phyloP scores from a whole-genome alignment of 2,329 filamentous ascomycete species.

The Fonsecaea pugnacius region DNA sequence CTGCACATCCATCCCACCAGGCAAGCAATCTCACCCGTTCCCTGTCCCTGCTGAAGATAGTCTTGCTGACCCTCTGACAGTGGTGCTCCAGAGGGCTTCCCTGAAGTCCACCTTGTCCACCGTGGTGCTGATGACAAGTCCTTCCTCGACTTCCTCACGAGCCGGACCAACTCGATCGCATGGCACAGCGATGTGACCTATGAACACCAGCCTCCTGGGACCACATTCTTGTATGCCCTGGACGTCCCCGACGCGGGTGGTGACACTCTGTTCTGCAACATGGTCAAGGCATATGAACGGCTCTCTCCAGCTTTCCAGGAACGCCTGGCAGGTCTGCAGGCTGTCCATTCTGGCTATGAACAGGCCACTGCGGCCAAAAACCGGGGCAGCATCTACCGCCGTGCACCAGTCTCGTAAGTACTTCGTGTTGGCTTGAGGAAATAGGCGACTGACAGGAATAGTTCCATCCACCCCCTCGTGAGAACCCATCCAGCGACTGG shows the following conservation, averaged over 20 bases:
- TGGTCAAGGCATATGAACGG: conserved; percentile 78
- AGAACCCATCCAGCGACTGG: conserved; percentile 56
- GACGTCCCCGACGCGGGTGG: conserved; percentile 79
- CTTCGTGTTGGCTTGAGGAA: neutral
- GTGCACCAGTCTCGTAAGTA: conserved; percentile 48
- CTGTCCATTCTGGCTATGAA: conserved; percentile 77
- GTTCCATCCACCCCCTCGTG: conserved; percentile 50
- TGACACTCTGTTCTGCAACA: conserved; percentile 81
- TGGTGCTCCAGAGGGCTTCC: conserved; percentile 72
- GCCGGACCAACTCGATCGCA: conserved; percentile 76
- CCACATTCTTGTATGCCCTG: conserved; percentile 86
- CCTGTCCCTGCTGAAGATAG: too few relatives aligned
- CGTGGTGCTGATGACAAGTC: conserved; percentile 68
- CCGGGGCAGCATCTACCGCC: conserved; percentile 47
- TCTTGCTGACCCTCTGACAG: conserved; percentile 38
- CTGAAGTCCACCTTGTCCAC: conserved; percentile 79
- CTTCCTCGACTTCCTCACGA: conserved; percentile 65
- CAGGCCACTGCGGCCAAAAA: conserved; percentile 71
- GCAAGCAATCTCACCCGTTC: conserved; percentile 5
- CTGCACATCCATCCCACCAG: conserved; percentile 80
- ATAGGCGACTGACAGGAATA: conserved; percentile 3
- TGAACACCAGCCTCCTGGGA: conserved; percentile 81
- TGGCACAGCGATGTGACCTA: conserved; percentile 88
- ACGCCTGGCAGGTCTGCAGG: conserved; percentile 77
- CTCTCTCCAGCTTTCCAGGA: conserved; percentile 79